These are phyloP conservation scores for Auricularia auricula-judae DNA, from an alignment of 768 basidiomycete species.

Conservation along the genomic window DNA sequence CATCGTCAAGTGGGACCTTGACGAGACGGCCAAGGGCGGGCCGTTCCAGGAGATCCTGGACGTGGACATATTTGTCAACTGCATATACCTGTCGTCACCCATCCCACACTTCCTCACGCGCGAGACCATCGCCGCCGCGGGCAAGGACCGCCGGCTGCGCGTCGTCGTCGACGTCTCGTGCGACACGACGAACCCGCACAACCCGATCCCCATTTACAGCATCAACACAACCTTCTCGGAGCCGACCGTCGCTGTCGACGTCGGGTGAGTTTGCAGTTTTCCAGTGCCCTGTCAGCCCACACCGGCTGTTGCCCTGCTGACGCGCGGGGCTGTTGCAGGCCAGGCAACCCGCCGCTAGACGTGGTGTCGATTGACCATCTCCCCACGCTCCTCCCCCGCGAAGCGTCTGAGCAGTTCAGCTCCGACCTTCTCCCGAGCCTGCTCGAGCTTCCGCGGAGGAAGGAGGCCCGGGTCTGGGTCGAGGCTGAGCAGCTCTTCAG, in stretches of 20 bases:
- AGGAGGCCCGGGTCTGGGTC: constrained; percentile 67
- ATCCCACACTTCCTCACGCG: constrained; percentile 77
- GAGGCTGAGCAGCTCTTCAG: constrained; percentile 79
- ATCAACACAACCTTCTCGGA: constrained; percentile 90
- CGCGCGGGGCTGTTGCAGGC: constrained; percentile 23
- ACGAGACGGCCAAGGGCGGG: constrained; percentile 92
- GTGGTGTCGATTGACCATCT: constrained; percentile 96
- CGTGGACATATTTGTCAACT: constrained; percentile 97
- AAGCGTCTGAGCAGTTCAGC: constrained; percentile 96
- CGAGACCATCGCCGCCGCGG: constrained; percentile 63
- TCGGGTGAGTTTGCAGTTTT: constrained; percentile 44
- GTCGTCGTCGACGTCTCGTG: constrained; percentile 97
- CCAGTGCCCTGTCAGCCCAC: neutral
- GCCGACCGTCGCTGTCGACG: constrained; percentile 80
- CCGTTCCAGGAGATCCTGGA: constrained; percentile 93
- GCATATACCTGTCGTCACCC: constrained; percentile 85
- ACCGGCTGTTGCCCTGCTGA: neutral
- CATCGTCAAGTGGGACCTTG: constrained; percentile 96
- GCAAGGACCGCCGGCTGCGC: constrained; percentile 51
- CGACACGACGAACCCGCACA: constrained; percentile 97
- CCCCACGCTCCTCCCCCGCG: constrained; percentile 88
- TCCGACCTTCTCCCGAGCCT: constrained; percentile 76
- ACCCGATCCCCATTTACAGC: constrained; percentile 90
- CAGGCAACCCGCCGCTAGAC: constrained; percentile 56
- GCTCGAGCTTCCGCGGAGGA: constrained; percentile 58